Evolutionary conservation across 2,329 filamentous ascomycete genomes (phyloP), one percentile per base, ranked within the genome.

Genomic region (Cladophialophora bantiana): DNA sequence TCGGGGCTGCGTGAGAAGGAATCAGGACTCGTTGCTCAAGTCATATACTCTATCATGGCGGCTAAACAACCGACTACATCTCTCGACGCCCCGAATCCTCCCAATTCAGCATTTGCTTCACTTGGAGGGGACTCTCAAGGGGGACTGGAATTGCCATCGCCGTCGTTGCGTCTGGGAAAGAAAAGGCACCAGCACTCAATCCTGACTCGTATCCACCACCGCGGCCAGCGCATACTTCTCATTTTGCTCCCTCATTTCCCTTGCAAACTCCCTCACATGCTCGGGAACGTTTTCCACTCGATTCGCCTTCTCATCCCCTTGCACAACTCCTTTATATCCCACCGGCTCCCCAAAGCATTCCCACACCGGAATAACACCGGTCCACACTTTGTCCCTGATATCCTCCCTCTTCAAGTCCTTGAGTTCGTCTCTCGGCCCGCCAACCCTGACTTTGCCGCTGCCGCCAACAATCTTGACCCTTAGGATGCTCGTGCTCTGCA

Each of bases 401-500:
- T 84, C 82, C 32, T 79, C 77, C 34, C 80, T 79, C 67, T 81
- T 78, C 70, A 79, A 69, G 76, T 89, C 87, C 72, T 84, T 84
- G 70, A 79, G 82, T 66, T 88, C 85, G 73, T 88, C 85, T 6
- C 82, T 82, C 0, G 90, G 88, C 42, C 83, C 83, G 0, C 90
- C 91, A 31, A 83, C 82, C 4, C 90, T 83, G 50, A 90, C 82
- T 83, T 96, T 96, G 31, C 89, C 91, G 74, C 89, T 93, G 4
- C 90, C 93, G 59, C 86, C 87, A 7, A 84, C 82, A 68, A 95
- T 86, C 54, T 78, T 83, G 7, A 96, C 87, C 69, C 84, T 87
- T 63, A 96, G 79, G 48, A 96, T 87, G 45, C 86, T 85, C 0
- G 92, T 96, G 67, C 86, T 88, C 68, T 87, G 86, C 82, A 94